phyloP scores from a whole-genome alignment of 768 basidiomycete genomes.

The Mycena maculata region DNA sequence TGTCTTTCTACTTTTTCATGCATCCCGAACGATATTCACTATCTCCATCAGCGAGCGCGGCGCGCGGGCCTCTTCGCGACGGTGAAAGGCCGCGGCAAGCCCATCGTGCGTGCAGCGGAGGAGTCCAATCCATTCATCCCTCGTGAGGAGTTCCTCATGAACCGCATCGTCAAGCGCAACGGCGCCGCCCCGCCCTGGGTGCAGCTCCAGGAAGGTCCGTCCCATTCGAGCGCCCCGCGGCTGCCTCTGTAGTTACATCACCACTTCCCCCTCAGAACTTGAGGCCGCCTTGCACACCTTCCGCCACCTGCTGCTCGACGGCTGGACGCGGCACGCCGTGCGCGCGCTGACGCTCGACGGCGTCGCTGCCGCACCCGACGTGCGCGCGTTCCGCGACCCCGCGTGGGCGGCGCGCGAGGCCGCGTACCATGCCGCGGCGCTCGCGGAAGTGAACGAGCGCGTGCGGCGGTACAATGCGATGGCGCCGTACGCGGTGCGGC shows the following conservation, averaged over 20 bases:
- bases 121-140: constrained; percentile 70
- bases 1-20: constrained; percentile 39
- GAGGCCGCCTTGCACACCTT: constrained; percentile 72
- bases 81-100: constrained; percentile 72
- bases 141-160: constrained; percentile 86
- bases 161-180: constrained; percentile 83
- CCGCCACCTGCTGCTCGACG: constrained; percentile 69
- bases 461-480: constrained; percentile 84
- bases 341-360: constrained; percentile 61
- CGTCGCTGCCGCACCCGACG: constrained; percentile 24
- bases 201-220: constrained; percentile 77
- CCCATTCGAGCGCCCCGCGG: no score
- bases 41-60: constrained; percentile 64
- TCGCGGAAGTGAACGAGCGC: constrained; percentile 78
- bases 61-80: constrained; percentile 76
- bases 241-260: neutral
- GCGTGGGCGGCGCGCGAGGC: constrained; percentile 79
- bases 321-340: constrained; percentile 82
- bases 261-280: constrained; percentile 60
- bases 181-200: constrained; percentile 91
- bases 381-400: constrained; percentile 64
- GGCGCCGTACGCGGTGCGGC: constrained; percentile 83
- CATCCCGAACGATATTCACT: neutral
- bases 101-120: constrained; percentile 50
- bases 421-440: constrained; percentile 73